Evolutionary conservation across 805 yeast species (phyloP).

Genomic region (Saccharomyces cerevisiae): DNA sequence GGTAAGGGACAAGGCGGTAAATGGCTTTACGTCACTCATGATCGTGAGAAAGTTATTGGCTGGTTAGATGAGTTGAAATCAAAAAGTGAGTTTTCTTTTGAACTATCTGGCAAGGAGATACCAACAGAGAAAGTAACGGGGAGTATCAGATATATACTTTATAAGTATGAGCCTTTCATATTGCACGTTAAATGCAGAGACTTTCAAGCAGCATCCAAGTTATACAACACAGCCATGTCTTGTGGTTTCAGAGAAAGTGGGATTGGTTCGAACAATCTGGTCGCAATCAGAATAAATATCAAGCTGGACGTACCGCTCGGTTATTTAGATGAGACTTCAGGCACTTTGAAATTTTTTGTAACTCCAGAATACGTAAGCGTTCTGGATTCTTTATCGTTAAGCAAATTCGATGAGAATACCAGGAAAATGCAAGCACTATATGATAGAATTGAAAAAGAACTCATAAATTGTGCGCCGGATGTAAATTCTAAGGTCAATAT

Average conservation of each 20-base stretch:
- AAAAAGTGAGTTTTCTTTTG: constrained; percentile 14
- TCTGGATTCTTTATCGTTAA: constrained; percentile 47
- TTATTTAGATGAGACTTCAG: constrained; percentile 30
- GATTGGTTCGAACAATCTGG: constrained; percentile 68
- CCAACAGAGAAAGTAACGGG: neutral
- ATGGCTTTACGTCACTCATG: constrained; percentile 78
- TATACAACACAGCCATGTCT: constrained; percentile 66
- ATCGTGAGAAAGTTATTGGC: constrained; percentile 36
- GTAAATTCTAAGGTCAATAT: neutral
- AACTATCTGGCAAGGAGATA: neutral
- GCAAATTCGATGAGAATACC: constrained; percentile 59
- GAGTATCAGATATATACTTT: constrained; percentile 50
- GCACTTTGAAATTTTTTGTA: constrained; percentile 39
- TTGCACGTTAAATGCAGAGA: constrained; percentile 75
- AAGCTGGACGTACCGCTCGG: constrained; percentile 75
- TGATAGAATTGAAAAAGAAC: constrained; percentile 32
- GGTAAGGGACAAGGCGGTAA: constrained; percentile 81
- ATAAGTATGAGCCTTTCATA: constrained; percentile 79
- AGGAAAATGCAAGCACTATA: constrained; percentile 45
- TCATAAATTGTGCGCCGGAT: constrained; percentile 16
- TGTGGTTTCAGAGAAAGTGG: constrained; percentile 88
- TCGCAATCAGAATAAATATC: constrained; percentile 63
- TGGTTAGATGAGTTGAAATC: constrained; percentile 38
- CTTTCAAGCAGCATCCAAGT: constrained; percentile 44
- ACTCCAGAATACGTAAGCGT: constrained; percentile 41